phyloP scores from a whole-genome alignment of 495 filamentous ascomycete genomes.

The Usnea hakonensis region DNA sequence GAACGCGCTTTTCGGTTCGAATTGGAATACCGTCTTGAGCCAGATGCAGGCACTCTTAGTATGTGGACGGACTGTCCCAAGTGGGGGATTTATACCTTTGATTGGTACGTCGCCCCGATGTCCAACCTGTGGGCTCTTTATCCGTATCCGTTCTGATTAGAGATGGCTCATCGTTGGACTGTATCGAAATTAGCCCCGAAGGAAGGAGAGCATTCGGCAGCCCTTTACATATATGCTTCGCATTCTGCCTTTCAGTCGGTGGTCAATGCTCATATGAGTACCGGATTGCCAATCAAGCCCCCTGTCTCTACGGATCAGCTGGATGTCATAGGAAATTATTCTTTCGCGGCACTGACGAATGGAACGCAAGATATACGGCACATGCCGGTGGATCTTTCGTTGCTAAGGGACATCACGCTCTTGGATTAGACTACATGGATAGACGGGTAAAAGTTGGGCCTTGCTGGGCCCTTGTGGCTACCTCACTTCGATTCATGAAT shows the following conservation, averaged over 20 bases:
- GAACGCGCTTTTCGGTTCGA: neutral
- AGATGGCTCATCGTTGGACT: neutral
- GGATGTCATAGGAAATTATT: neutral
- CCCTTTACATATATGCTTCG: slow-evolving; percentile 1
- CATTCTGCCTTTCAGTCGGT: neutral
- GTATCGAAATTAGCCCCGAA: neutral
- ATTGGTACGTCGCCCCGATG: neutral
- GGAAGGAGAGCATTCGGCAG: neutral
- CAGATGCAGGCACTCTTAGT: neutral
- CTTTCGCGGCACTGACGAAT: neutral
- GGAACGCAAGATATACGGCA: neutral
- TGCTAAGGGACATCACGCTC: neutral
- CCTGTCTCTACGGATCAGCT: neutral
- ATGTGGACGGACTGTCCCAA: neutral
- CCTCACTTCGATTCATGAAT: no score
- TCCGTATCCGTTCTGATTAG: neutral
- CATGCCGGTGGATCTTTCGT: neutral
- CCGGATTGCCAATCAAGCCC: neutral
- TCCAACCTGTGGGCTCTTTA: neutral
- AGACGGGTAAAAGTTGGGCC: no score
- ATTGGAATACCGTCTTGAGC: neutral
- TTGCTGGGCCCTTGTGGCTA: no score
- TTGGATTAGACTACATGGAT: neutral
- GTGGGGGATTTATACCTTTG: neutral
- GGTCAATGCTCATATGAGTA: slow-evolving; percentile 5